Base-by-base conservation (phyloP, 768 basidiomycete genomes). In the Boletus reticulatus region DNA sequence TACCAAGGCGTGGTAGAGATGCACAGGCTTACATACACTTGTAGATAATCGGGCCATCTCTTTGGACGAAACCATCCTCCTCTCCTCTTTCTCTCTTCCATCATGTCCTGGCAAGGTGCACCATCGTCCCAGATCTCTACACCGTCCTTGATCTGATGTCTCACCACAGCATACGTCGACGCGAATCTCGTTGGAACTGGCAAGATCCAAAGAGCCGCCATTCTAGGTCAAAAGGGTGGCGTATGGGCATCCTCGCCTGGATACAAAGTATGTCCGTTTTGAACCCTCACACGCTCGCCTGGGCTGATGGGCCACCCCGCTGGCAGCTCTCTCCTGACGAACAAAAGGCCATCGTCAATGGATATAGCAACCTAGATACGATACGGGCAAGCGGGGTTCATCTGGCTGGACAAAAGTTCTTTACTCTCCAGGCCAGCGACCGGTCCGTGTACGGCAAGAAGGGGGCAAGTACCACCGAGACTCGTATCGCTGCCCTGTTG, bases 81-180 rank as follows among this genome's bases (percentile, higher is more conserved):
- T 39, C 53, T 34, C 19, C 11, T 6, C 46, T 20, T 19, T 29
- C 11, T 31, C 29, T 5, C 22, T 22, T 22, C 20, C 24, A 41
- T 53, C 44, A 88, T 89, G 88, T 87, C 86, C 66, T 88, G 87
- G 86, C 84, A 88, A 84, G 60, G 87, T 89, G 57, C 36, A 87
- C 90, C 43, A 7, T 29, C 22, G 16, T 41, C 29, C 12, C 20
- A 9, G 1, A 32, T 39, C 1, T 10, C 5, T 12, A 3, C 9
- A 6, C 0, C 7, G 10, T 16, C 27, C 20, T 17, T 27, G 4
- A 10, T 57, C 53, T 57, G 39, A 57, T 6, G 85, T 88, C 62
- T 85, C 73, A 9, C 27, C 19, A 10, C 57, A 94, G 92, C 71
- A 42, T 94, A 92, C 73, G 89, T 94, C 72, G 90, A 94, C 70